phyloP scores from a whole-genome alignment of 2,329 filamentous ascomycete species.

The Chaetomium sp. region DNA sequence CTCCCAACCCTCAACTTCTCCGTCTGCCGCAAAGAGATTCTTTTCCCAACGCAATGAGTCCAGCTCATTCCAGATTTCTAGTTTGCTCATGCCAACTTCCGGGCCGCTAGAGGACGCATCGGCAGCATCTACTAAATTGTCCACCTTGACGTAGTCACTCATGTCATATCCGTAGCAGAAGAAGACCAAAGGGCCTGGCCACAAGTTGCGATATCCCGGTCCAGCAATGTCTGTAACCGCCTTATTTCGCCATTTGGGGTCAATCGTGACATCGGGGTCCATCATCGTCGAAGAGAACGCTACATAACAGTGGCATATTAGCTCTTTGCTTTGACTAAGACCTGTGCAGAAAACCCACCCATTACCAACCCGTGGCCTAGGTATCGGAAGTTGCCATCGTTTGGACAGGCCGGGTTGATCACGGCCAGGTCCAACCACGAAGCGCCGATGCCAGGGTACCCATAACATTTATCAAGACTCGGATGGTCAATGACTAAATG shows the following conservation, averaged over 20 bases:
- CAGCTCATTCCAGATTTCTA: constrained; percentile 6
- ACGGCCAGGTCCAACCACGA: constrained; percentile 4
- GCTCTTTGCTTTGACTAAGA: neutral
- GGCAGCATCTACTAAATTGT: neutral
- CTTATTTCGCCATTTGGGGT: neutral
- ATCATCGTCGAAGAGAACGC: neutral
- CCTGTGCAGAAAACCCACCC: neutral
- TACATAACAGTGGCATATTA: neutral
- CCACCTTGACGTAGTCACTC: constrained; percentile 7
- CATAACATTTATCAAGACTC: neutral
- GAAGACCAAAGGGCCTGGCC: constrained; percentile 2
- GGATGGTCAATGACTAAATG: constrained; percentile 4
- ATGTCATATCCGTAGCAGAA: constrained; percentile 8
- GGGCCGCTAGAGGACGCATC: neutral
- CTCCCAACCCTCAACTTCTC: neutral
- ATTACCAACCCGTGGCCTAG: constrained; percentile 6
- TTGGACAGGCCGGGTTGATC: neutral
- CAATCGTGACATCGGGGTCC: neutral
- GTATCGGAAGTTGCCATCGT: neutral
- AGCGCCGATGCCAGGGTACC: neutral
- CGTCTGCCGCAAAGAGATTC: neutral
- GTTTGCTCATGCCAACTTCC: constrained; percentile 2
- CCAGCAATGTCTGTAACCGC: neutral
- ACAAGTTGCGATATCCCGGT: neutral
- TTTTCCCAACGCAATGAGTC: neutral